Evolutionary conservation across 306 rosid genomes (phyloP), one percentile per base, ranked within the genome.

Genomic region (Prunus kanzakura): DNA sequence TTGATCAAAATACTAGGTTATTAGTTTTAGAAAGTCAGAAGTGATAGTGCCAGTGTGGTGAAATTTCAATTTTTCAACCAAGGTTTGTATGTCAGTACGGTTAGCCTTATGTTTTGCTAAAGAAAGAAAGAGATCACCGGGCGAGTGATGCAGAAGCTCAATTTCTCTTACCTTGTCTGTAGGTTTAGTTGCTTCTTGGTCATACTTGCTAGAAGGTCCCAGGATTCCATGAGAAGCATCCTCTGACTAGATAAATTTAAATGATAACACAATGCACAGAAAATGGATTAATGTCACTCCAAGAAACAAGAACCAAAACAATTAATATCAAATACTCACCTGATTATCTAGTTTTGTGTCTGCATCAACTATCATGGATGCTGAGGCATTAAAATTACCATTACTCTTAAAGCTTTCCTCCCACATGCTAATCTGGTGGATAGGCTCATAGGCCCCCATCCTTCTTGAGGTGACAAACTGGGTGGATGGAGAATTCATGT

Each of bases 391-490:
- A 62, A 86, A 73, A 81, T 75, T 84, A 77, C 85, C 86, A 73
- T 80, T 84, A 70, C 51, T 78, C 73, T 69, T 84, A 79, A 89
- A 95, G 78, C 80, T 84, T 82, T 92, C 97, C 50, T 86, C 96
- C 98, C 98, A 95, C 88, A 82, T 85, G 82, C 83, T 80, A 87
- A 92, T 80, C 79, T 85, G 97, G 81, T 92, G 89, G 38, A 92
- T 84, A 69, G 98, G 96, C 81, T 95, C 96, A 77, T 90, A 95
- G 4, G 83, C 81, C 55, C 83, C 84, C 90, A 92, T 86, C 85
- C 91, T 90, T 72, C 90, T 87, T 23, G 88, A 38, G 77, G 86
- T 75, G 80, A 90, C 88, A 85, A 88, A 90, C 65, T 88, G 91
- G 41, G 93, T 76, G 22, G 91, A 80, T 72, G 93, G 64, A 47